Evolutionary conservation across 768 basidiomycete genomes (phyloP).

Genomic region (Lyophyllum atratum): DNA sequence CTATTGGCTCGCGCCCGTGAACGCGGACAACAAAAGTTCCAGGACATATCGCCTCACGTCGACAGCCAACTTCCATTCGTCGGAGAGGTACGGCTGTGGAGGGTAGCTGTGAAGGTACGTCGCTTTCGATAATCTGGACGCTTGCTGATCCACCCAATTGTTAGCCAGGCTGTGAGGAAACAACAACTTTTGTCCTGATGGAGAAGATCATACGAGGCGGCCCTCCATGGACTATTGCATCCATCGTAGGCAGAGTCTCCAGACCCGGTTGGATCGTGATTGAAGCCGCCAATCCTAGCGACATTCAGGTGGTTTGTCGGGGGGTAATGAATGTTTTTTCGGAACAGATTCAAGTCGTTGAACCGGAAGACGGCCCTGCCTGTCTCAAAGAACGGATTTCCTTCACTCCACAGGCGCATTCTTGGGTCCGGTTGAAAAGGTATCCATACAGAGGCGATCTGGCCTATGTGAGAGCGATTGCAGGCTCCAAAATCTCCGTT

Average conservation of each 20-base stretch:
- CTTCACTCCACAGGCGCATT: neutral
- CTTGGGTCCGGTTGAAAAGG: slow-evolving; percentile 1
- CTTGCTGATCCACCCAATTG: neutral
- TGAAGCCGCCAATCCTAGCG: neutral
- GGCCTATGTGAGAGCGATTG: neutral
- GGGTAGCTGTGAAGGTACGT: neutral
- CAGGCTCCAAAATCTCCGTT: neutral
- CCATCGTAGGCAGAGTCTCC: neutral
- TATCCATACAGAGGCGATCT: neutral
- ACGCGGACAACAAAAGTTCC: neutral
- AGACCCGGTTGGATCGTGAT: neutral
- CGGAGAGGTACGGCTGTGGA: neutral
- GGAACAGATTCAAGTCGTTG: neutral
- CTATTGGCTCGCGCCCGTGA: neutral
- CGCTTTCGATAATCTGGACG: neutral
- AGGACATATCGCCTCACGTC: neutral
- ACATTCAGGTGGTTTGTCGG: neutral
- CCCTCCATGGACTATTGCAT: neutral
- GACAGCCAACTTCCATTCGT: neutral
- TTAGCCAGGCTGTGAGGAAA: neutral
- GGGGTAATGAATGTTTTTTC: neutral
- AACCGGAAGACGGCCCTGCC: neutral
- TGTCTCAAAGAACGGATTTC: neutral
- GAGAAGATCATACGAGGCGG: neutral
- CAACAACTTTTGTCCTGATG: neutral